Evolutionary conservation across 2,329 filamentous ascomycete genomes (phyloP).

Genomic region (Talaromyces sp.): DNA sequence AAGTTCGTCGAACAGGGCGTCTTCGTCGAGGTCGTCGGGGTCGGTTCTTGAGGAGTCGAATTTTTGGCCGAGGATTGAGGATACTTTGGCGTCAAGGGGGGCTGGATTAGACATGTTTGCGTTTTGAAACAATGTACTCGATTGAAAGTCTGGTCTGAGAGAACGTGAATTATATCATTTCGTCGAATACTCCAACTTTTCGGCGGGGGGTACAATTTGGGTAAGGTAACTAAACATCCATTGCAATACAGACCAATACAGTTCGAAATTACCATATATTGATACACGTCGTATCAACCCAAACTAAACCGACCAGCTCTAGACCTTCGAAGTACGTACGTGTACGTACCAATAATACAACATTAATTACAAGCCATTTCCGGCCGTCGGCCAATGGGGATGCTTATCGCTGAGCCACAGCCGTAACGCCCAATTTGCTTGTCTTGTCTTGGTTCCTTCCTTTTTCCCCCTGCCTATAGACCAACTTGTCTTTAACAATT

Average conservation of each 20-base stretch:
- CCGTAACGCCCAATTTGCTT: slow-evolving; percentile 8
- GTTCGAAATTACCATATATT: neutral
- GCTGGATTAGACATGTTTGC: slow-evolving; percentile 2
- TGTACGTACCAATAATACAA: neutral
- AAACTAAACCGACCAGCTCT: neutral
- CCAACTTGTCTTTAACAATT: neutral
- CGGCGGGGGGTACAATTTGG: neutral
- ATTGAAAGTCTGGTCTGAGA: neutral
- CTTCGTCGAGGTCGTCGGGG: slow-evolving; percentile 53
- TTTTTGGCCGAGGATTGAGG: slow-evolving; percentile 17
- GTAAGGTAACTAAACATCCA: neutral
- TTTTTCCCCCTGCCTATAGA: slow-evolving; percentile 6
- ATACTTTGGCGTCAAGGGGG: slow-evolving; percentile 18
- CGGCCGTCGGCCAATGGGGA: neutral
- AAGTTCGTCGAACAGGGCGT: slow-evolving; percentile 58
- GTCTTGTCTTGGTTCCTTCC: slow-evolving; percentile 1
- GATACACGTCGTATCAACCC: neutral
- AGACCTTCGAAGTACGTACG: neutral
- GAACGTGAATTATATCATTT: neutral
- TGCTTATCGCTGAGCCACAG: slow-evolving; percentile 9
- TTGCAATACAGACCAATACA: neutral
- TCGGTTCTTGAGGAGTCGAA: slow-evolving; percentile 33
- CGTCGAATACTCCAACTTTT: slow-evolving; percentile 3
- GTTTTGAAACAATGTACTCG: neutral
- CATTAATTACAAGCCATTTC: slow-evolving; percentile 2